phyloP scores from a whole-genome alignment of 2,329 filamentous ascomycete species.

The Chalara sp. region DNA sequence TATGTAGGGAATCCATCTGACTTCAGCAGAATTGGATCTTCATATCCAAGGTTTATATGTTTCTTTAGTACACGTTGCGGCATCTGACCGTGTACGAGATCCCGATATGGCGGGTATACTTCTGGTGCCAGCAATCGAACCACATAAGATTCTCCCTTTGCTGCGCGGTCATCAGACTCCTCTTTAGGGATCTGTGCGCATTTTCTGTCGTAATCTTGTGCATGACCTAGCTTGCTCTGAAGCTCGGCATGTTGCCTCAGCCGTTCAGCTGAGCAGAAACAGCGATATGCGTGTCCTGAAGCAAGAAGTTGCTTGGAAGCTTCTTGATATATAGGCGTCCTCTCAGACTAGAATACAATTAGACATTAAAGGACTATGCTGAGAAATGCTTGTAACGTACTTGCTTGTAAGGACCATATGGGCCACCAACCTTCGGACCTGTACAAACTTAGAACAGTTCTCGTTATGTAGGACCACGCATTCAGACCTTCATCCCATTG shows the following conservation, averaged over 20 bases:
- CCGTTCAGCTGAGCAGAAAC: constrained; percentile 76
- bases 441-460: constrained; percentile 10
- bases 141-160: constrained; percentile 63
- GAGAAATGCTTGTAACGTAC: constrained; percentile 34
- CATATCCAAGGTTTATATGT: constrained; percentile 35
- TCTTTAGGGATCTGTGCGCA: constrained; percentile 61
- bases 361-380: constrained; percentile 3
- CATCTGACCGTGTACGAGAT: constrained; percentile 72
- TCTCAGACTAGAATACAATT: constrained; percentile 58
- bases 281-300: constrained; percentile 76
- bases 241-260: constrained; percentile 60
- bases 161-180: constrained; percentile 65
- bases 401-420: constrained; percentile 80
- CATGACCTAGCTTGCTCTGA: constrained; percentile 50
- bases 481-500: constrained; percentile 80
- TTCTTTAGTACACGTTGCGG: constrained; percentile 27
- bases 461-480: background rate
- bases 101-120: constrained; percentile 57
- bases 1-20: constrained; percentile 91
- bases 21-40: constrained; percentile 88
- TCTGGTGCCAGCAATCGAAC: constrained; percentile 67
- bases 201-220: constrained; percentile 61
- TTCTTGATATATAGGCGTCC: constrained; percentile 63
- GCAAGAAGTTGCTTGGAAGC: constrained; percentile 65
- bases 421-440: constrained; percentile 76